Evolutionary conservation across 352 stramenopile species (phyloP).

Genomic region (Thalassiosira delicatula): DNA sequence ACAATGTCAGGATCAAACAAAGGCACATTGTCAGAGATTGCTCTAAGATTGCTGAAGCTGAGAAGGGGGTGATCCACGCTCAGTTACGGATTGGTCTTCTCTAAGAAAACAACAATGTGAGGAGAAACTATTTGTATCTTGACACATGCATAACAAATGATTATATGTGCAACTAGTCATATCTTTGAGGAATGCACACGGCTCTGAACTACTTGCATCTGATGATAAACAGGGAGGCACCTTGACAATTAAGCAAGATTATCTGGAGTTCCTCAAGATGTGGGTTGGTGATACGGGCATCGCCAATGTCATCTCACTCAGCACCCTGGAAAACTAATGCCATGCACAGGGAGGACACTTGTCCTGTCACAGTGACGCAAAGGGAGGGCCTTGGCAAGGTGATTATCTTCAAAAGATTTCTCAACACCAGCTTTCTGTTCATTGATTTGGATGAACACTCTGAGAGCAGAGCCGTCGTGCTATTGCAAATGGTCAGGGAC

Average conservation of each 20-base stretch:
- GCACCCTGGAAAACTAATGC: conserved; percentile 3
- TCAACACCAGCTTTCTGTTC: conserved; percentile 14
- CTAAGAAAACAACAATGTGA: no score
- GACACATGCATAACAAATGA: no score
- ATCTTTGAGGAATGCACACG: no score
- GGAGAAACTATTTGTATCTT: no score
- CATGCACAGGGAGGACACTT: not conserved
- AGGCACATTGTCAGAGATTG: not conserved
- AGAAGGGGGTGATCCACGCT: no score
- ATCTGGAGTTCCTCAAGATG: conserved; percentile 5
- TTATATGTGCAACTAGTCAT: no score
- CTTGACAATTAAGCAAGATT: not conserved
- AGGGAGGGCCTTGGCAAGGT: not conserved
- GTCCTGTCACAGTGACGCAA: conserved; percentile 3
- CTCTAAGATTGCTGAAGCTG: no score
- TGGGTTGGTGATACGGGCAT: conserved; percentile 18
- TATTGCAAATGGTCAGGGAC: conserved; percentile 3
- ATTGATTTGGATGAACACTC: conserved; percentile 21
- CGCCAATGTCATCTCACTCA: conserved; percentile 17
- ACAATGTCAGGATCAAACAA: no score
- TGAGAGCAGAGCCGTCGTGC: not conserved
- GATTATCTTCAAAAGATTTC: conserved; percentile 5
- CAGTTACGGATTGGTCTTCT: no score
- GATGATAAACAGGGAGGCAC: no score
- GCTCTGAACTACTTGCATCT: no score